Evolutionary conservation across 495 filamentous ascomycete species (phyloP).

Genomic region (Neurospora africana): DNA sequence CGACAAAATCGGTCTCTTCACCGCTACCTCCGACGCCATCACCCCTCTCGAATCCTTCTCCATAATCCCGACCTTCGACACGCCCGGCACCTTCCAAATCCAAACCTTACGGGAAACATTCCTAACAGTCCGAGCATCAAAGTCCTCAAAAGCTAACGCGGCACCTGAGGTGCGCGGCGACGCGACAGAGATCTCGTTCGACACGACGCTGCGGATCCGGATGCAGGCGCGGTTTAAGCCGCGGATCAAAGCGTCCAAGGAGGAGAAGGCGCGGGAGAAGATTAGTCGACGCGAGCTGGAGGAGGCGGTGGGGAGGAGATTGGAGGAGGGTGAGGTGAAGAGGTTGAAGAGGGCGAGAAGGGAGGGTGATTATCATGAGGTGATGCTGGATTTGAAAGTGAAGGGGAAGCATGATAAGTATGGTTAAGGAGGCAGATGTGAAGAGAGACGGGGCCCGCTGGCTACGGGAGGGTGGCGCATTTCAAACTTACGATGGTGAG

Average conservation of each 20-base stretch:
- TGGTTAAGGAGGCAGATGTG: constrained; percentile 16
- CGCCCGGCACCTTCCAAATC: constrained; percentile 55
- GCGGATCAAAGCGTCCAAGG: constrained; percentile 60
- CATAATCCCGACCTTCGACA: constrained; percentile 52
- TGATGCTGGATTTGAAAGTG: constrained; percentile 76
- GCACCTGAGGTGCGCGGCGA: constrained; percentile 68
- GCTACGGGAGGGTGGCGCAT: neutral
- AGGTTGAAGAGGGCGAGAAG: constrained; percentile 69
- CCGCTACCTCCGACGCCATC: constrained; percentile 69
- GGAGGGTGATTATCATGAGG: constrained; percentile 88
- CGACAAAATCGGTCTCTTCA: constrained; percentile 71
- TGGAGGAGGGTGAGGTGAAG: constrained; percentile 81
- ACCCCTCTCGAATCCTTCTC: constrained; percentile 71
- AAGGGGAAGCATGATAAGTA: constrained; percentile 97
- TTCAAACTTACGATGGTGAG: neutral
- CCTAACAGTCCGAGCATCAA: constrained; percentile 40
- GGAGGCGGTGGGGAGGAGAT: constrained; percentile 58
- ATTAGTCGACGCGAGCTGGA: constrained; percentile 84
- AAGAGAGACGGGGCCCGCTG: neutral
- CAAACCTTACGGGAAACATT: constrained; percentile 56
- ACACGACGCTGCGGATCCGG: constrained; percentile 69
- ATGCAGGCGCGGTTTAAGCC: constrained; percentile 96
- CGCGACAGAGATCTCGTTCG: constrained; percentile 56
- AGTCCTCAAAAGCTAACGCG: constrained; percentile 25
- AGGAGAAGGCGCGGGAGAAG: constrained; percentile 71